Evolutionary conservation across 208 protist genomes (phyloP).

Genomic region (Trypanosoma boissoni): DNA sequence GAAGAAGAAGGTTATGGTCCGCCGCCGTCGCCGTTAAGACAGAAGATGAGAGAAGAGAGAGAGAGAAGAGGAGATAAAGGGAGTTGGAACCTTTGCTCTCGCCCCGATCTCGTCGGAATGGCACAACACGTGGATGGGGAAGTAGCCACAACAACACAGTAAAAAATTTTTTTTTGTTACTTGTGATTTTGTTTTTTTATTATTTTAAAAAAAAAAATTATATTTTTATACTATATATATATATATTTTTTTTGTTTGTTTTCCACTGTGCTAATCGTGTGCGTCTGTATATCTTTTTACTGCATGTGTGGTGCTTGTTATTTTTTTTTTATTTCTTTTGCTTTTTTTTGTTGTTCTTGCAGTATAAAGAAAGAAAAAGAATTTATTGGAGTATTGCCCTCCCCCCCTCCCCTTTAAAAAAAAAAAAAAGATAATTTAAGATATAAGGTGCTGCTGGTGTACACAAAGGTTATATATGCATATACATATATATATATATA

Average conservation of each 20-base stretch:
- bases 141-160: not conserved
- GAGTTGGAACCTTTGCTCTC: too few species aligned
- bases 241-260: constrained; percentile 18
- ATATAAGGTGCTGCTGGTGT: too few species aligned
- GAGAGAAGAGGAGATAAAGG: not conserved
- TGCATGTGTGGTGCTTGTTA: not conserved
- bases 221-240: not conserved
- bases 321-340: not conserved
- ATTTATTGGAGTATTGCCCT: not conserved
- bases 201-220: not conserved
- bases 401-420: not conserved
- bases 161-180: not conserved
- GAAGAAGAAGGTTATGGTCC: constrained; percentile 95
- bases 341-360: constrained; percentile 18
- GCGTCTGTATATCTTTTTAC: not conserved
- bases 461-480: too few species aligned
- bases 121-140: not conserved
- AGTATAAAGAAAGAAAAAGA: constrained; percentile 7
- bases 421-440: constrained; percentile 2
- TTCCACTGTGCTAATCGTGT: constrained; percentile 3
- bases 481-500: constrained; percentile 11
- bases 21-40: constrained; percentile 98
- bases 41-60: constrained; percentile 2
- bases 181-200: not conserved
- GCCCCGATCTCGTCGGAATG: too few species aligned